A percentile compares a stretch with the other conserved stretches of the same genome.
phyloP scores from a whole-genome alignment of 2,329 filamentous ascomycete species.

The Ceratocystis destructans region DNA sequence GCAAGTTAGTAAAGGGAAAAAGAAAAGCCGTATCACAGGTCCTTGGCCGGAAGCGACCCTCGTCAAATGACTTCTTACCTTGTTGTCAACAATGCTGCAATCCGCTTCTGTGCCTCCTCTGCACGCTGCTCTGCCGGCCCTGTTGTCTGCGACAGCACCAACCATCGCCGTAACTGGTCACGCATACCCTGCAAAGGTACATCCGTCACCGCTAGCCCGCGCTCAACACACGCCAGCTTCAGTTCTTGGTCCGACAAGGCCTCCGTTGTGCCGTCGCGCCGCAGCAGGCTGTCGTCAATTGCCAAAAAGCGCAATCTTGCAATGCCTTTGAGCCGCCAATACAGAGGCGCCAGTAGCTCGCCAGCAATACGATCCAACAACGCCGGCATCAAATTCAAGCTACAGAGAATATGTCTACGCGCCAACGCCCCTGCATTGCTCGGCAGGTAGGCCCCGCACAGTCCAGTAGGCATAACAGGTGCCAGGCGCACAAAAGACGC shows the following conservation, averaged over 20 bases:
- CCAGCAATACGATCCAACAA: constrained; percentile 39
- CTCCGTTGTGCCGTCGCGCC: constrained; percentile 45
- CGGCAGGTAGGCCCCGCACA: constrained; percentile 21
- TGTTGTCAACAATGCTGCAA: constrained; percentile 31
- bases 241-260: constrained; percentile 51
- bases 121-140: constrained; percentile 20
- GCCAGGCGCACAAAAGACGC: constrained; percentile 35
- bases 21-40: too few species aligned
- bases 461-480: constrained; percentile 26
- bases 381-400: constrained; percentile 32
- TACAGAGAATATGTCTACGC: constrained; percentile 30
- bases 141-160: constrained; percentile 32
- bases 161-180: constrained; percentile 34
- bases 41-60: too few species aligned
- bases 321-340: constrained; percentile 42
- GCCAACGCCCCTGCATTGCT: constrained; percentile 18
- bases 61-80: constrained; percentile 25
- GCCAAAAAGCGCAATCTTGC: constrained; percentile 49
- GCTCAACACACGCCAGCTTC: constrained; percentile 54
- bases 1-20: too few species aligned
- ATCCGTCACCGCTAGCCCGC: constrained; percentile 46
- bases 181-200: constrained; percentile 45
- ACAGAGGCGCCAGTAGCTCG: constrained; percentile 33
- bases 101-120: constrained; percentile 28
- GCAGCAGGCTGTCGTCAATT: constrained; percentile 57